Conservation (phyloP, 2,329 filamentous ascomycete genomes). For the Exophiala calicioides region DNA sequence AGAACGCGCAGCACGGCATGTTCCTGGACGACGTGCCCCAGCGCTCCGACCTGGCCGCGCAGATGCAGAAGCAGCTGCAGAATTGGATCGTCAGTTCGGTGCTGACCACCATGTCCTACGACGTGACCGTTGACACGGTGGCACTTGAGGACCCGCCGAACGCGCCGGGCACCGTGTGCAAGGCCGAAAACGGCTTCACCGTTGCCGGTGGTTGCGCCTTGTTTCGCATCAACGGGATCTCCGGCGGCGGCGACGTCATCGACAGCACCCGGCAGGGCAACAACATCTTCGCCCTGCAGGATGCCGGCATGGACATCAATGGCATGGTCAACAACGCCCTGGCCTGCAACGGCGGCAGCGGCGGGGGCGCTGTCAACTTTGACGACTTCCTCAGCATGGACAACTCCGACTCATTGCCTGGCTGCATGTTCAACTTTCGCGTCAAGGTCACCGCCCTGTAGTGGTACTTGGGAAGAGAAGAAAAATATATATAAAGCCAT, state of each 20-base stretch:
- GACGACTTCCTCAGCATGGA: constrained; percentile 9
- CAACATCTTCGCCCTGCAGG: constrained; percentile 15
- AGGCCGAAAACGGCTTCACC: constrained; percentile 9
- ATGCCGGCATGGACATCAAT: constrained; percentile 11
- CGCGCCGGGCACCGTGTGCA: constrained; percentile 1
- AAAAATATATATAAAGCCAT: too few relatives aligned
- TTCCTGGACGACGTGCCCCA: constrained; percentile 12
- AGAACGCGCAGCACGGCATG: constrained; percentile 6
- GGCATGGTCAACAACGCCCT: constrained; percentile 5
- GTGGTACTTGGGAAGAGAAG: too few relatives aligned
- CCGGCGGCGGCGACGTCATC: constrained; percentile 8
- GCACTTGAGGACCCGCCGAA: background rate
- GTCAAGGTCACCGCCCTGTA: too few relatives aligned
- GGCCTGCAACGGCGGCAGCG: constrained; percentile 10
- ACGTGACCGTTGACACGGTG: constrained; percentile 9
- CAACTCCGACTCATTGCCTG: constrained; percentile 8
- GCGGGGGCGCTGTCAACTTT: constrained; percentile 10
- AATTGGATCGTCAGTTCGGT: constrained; percentile 18
- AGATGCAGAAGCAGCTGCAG: constrained; percentile 13
- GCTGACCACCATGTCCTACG: constrained; percentile 9
- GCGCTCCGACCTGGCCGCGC: constrained; percentile 3
- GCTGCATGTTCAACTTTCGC: constrained; percentile 12
- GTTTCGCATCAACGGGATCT: constrained; percentile 14
- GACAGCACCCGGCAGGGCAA: constrained; percentile 8
- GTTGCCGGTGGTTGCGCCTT: constrained; percentile 4